Percentiles rank a stretch among this genome's conserved stretches.
phyloP scores from a whole-genome alignment of 768 basidiomycete species.

The Cytidiella melzeri region DNA sequence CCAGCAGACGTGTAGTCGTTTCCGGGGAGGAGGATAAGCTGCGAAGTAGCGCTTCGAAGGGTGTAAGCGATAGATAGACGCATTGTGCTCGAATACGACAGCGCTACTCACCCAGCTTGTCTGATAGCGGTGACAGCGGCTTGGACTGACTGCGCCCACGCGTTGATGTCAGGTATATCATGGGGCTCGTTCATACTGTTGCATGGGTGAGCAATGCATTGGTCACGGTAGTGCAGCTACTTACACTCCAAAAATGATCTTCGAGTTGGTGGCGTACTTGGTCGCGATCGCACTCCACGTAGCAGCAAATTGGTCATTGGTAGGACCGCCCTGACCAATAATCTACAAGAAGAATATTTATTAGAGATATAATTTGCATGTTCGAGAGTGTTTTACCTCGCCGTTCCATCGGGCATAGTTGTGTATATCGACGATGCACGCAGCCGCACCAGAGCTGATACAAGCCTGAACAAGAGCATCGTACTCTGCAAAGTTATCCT shows the following conservation, averaged over 20 bases:
- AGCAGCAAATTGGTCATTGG: conserved; percentile 44
- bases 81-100: neutral
- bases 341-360: conserved; percentile 25
- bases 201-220: no score
- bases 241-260: conserved; percentile 44
- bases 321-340: conserved; percentile 58
- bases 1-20: conserved; percentile 50
- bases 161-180: conserved; percentile 41
- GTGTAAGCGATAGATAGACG: neutral
- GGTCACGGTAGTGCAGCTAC: conserved; percentile 17
- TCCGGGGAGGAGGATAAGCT: conserved; percentile 55
- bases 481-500: conserved; percentile 41
- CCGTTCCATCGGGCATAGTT: conserved; percentile 57
- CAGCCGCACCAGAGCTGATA: conserved; percentile 39
- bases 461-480: conserved; percentile 46
- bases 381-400: conserved; percentile 23
- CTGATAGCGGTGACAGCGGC: conserved; percentile 60
- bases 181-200: conserved; percentile 61
- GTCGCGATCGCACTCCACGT: conserved; percentile 49
- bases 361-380: neutral
- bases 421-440: conserved; percentile 52
- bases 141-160: conserved; percentile 49
- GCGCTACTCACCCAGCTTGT: conserved; percentile 35
- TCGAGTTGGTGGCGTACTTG: conserved; percentile 36
- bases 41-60: conserved; percentile 38